Conservation (phyloP, 2,329 filamentous ascomycete species). For the Scedosporium aurantiacum region DNA sequence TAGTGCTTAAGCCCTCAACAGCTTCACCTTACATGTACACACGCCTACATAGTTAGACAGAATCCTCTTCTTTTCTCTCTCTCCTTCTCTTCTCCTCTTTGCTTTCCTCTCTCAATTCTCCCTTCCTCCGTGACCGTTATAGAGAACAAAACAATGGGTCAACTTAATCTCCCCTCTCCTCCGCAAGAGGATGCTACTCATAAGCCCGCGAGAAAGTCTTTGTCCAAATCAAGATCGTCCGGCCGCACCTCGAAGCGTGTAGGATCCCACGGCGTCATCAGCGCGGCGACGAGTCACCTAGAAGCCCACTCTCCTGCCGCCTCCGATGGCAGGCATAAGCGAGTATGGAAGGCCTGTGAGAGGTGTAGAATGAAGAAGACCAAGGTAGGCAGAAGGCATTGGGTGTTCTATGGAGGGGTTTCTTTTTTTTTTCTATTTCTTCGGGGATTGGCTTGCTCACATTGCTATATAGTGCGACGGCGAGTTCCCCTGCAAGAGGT, state of each 20-base stretch:
- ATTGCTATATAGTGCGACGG: conserved; percentile 42
- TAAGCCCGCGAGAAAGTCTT: conserved; percentile 4
- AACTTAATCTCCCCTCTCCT: conserved; percentile 5
- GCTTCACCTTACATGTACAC: no score
- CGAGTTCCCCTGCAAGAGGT: conserved; percentile 55
- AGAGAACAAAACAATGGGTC: conserved; percentile 2
- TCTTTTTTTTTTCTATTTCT: no score
- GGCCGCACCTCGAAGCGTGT: conserved; percentile 2
- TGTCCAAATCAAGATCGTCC: conserved; percentile 1
- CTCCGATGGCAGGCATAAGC: conserved; percentile 48
- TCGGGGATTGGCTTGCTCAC: neutral
- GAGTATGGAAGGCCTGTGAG: conserved; percentile 58
- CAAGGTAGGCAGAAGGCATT: conserved; percentile 34
- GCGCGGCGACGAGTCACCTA: conserved; percentile 3
- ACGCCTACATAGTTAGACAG: neutral
- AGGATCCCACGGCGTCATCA: conserved; percentile 1
- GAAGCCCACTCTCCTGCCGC: conserved; percentile 13
- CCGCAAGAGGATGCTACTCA: conserved; percentile 4
- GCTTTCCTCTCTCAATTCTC: neutral
- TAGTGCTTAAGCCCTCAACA: no score
- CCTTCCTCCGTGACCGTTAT: neutral
- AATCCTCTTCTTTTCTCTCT: neutral
- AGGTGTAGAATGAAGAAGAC: conserved; percentile 60
- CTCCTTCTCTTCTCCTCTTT: neutral
- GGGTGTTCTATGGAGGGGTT: neutral